These are phyloP conservation scores for Neurospora tetrasperma DNA, from an alignment of 495 filamentous ascomycete genomes.

Conservation along the genomic window DNA sequence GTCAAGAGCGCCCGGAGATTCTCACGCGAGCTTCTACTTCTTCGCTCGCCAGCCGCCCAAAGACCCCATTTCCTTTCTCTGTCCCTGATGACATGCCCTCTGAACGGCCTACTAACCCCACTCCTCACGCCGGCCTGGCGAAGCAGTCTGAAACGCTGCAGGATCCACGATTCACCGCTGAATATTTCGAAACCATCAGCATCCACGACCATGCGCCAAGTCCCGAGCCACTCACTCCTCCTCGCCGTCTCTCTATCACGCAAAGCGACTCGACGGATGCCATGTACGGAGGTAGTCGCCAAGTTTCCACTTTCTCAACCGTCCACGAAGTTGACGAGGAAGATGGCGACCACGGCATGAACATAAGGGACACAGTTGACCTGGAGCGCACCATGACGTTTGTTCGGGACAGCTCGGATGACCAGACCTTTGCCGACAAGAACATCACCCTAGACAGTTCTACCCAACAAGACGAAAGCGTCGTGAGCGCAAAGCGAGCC, in stretches of 20 bases:
- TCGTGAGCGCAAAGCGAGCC: neutral
- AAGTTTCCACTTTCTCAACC: neutral
- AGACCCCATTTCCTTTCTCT: neutral
- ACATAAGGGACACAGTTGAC: neutral
- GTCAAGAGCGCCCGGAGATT: neutral
- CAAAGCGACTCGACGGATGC: neutral
- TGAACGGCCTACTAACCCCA: slow-evolving; percentile 5
- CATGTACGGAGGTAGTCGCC: neutral
- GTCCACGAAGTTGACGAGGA: neutral
- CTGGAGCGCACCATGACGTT: neutral
- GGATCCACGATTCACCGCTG: neutral
- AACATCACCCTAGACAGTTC: neutral
- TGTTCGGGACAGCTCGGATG: neutral
- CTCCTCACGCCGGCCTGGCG: neutral
- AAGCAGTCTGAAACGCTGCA: neutral
- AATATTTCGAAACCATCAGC: neutral
- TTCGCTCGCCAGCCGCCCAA: neutral
- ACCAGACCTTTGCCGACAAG: neutral
- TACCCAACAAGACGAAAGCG: neutral
- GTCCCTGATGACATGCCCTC: neutral
- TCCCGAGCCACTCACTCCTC: neutral
- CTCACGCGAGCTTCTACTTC: neutral
- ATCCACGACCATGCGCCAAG: neutral
- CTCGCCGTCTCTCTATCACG: neutral
- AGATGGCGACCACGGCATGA: neutral